Evolutionary conservation across 2,329 filamentous ascomycete species (phyloP).

Genomic region (Lachnum nothofagi): DNA sequence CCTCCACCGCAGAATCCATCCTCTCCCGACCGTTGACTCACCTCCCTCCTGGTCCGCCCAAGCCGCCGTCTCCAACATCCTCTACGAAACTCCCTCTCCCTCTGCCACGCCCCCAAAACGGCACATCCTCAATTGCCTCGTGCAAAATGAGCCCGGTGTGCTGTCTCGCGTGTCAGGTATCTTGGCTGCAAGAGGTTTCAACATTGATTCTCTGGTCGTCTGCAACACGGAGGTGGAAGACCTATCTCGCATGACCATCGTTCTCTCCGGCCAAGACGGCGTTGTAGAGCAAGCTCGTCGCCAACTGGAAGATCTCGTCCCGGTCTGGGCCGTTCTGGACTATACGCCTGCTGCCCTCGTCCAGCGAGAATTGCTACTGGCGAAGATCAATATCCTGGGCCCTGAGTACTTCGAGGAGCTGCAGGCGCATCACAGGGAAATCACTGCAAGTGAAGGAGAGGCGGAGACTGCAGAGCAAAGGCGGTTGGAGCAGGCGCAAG

Average conservation of each 20-base stretch:
- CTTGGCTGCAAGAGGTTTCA: conserved; percentile 92
- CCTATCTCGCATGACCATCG: conserved; percentile 97
- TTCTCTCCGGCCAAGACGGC: conserved; percentile 90
- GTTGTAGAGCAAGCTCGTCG: conserved; percentile 95
- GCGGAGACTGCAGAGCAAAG: conserved; percentile 38
- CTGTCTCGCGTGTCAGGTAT: conserved; percentile 95
- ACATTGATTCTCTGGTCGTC: conserved; percentile 96
- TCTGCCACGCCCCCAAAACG: conserved; percentile 81
- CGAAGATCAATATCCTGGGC: conserved; percentile 93
- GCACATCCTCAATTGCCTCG: conserved; percentile 95
- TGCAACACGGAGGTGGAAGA: conserved; percentile 97
- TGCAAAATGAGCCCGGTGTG: conserved; percentile 98
- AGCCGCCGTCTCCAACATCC: conserved; percentile 93
- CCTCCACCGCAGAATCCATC: conserved; percentile 81
- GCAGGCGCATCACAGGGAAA: conserved; percentile 90
- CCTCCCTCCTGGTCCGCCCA: conserved; percentile 81
- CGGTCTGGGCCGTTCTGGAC: conserved; percentile 96
- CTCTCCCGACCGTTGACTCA: conserved; percentile 72
- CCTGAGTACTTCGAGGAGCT: conserved; percentile 98
- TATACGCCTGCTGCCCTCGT: conserved; percentile 91
- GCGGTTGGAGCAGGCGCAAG: conserved; percentile 19
- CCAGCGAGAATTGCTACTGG: conserved; percentile 88
- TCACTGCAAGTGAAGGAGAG: conserved; percentile 49
- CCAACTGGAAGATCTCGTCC: conserved; percentile 93
- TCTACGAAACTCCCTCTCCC: conserved; percentile 92